Base-by-base conservation (phyloP, 345 rosid genomes). In the Bruguiera gymnorhiza region DNA sequence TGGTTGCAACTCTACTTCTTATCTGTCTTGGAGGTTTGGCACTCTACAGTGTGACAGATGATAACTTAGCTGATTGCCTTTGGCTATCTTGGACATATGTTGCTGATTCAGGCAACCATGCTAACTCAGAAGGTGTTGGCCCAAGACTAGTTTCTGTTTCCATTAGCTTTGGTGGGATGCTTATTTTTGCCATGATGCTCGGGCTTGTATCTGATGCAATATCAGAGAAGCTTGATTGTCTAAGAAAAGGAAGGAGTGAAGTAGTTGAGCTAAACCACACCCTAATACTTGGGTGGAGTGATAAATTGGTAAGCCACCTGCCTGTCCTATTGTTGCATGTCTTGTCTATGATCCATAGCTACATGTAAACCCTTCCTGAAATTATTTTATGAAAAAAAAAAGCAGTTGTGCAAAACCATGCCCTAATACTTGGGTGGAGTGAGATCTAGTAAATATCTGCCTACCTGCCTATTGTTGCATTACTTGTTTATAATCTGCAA, bases 141-240 rank as follows among this genome's bases (percentile, higher is more conserved):
- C 87, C 86, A 6, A 79, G 86, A 72, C 80, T 89, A 15, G 95
- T 85, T 78, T 89, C 91, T 9, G 87, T 89, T 70, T 86, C 86
- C 5, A 89, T 86, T 62, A 84, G 91, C 83, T 89, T 89, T 56
- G 91, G 91, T 53, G 91, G 95, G 65, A 89, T 89, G 95, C 91
- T 89, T 76, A 84, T 86, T 73, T 89, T 89, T 65, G 95, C 91
- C 8, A 86, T 86, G 91, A 86, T 89, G 91, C 88, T 86, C 68
- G 95, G 89, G 69, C 91, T 89, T 73, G 91, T 89, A 52, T 85
- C 88, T 68, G 89, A 86, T 81, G 84, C 91, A 24, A 89, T 86
- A 68, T 89, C 95, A 16, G 89, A 89, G 87, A 89, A 86, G 79
- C 79, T 86, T 65, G 95, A 86, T 79, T 89, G 91, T 0, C 70